Percentiles rank a stretch among this genome's conserved stretches.
Evolutionary conservation across 177 flowering plant genomes (phyloP).

Genomic region (Vitis hybrid): DNA sequence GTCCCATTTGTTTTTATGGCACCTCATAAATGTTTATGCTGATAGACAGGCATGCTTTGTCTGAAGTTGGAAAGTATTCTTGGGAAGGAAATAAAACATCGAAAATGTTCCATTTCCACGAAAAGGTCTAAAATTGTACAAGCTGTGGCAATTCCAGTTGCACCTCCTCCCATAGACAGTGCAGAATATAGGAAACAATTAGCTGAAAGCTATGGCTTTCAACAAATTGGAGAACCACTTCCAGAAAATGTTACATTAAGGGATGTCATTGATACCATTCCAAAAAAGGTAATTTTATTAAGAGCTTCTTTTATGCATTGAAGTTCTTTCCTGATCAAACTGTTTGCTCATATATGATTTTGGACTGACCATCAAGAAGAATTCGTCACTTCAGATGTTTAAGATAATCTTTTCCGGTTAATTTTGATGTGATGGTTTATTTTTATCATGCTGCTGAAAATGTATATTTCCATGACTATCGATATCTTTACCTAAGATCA

Average conservation of each 20-base stretch:
- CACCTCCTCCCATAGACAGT: conserved; percentile 47
- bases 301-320: neutral
- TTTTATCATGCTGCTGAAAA: too few relatives aligned
- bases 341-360: neutral
- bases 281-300: conserved; percentile 57
- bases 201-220: conserved; percentile 76
- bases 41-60: conserved; percentile 42
- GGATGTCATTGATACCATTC: conserved; percentile 69
- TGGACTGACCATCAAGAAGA: neutral
- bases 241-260: conserved; percentile 69
- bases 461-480: too few relatives aligned
- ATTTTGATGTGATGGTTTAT: too few relatives aligned
- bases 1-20: neutral
- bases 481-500: too few relatives aligned
- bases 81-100: conserved; percentile 20
- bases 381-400: neutral
- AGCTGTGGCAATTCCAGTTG: conserved; percentile 62
- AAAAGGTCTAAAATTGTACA: conserved; percentile 25
- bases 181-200: conserved; percentile 58
- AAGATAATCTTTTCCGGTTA: too few relatives aligned
- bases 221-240: conserved; percentile 85
- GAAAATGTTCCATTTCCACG: conserved; percentile 18
- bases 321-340: neutral
- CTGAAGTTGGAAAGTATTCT: conserved; percentile 37
- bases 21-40: conserved; percentile 7